Percentiles rank a stretch among this genome's conserved stretches.
These are phyloP conservation scores for Phialophora macrospora DNA, from an alignment of 2,329 filamentous ascomycete genomes.

Conservation along the genomic window DNA sequence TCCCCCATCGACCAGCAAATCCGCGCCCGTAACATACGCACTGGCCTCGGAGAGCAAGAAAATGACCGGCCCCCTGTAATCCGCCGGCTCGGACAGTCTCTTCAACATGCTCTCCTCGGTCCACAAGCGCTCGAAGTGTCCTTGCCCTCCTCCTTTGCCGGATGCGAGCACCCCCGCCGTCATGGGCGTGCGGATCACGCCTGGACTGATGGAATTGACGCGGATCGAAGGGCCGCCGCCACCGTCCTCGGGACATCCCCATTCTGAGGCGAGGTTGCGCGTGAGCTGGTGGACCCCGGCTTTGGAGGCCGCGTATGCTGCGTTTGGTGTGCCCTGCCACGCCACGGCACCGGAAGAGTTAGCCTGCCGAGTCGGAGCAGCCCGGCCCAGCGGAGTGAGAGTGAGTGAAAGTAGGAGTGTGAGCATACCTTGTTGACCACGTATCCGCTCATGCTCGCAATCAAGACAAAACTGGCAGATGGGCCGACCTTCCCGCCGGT, in stretches of 20 bases:
- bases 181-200: slow-evolving; percentile 38
- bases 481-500: slow-evolving; percentile 32
- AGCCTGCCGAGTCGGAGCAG: no score
- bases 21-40: slow-evolving; percentile 76
- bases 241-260: slow-evolving; percentile 54
- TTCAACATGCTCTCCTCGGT: slow-evolving; percentile 84
- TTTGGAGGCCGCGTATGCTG: slow-evolving; percentile 72
- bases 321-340: slow-evolving; percentile 48
- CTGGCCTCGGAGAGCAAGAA: slow-evolving; percentile 82
- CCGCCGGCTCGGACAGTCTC: slow-evolving; percentile 67
- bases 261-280: slow-evolving; percentile 68
- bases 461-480: slow-evolving; percentile 75
- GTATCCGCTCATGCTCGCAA: slow-evolving; percentile 66
- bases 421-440: neutral
- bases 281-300: slow-evolving; percentile 69
- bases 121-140: slow-evolving; percentile 62
- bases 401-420: no score
- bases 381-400: no score
- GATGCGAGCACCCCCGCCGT: slow-evolving; percentile 20
- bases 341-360: slow-evolving; percentile 66
- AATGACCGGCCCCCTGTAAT: slow-evolving; percentile 67
- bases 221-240: slow-evolving; percentile 51
- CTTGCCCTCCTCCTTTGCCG: slow-evolving; percentile 11
- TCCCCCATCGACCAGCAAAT: slow-evolving; percentile 76
- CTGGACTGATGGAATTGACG: slow-evolving; percentile 59